Evolutionary conservation across 352 stramenopile species (phyloP).

Genomic region (Phytophthora tentaculata): DNA sequence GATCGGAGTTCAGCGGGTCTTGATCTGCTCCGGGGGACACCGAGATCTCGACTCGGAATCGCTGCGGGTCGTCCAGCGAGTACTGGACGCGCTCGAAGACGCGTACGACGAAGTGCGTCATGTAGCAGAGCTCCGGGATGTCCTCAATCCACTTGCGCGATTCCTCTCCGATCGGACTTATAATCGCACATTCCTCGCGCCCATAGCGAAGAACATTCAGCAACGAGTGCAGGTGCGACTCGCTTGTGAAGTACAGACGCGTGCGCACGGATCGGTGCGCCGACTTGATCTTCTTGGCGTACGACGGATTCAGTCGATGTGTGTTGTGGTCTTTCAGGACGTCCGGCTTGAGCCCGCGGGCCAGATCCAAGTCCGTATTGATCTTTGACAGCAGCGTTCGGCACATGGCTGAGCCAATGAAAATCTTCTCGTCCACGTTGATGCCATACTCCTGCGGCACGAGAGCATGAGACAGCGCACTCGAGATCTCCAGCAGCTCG

Average conservation of each 20-base stretch:
- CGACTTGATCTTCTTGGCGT: conserved; percentile 91
- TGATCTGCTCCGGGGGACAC: conserved; percentile 80
- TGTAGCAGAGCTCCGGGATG: conserved; percentile 98
- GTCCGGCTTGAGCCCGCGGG: conserved; percentile 52
- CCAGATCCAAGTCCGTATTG: conserved; percentile 86
- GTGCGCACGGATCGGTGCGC: conserved; percentile 97
- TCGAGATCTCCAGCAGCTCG: conserved; percentile 95
- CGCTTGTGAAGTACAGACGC: conserved; percentile 99
- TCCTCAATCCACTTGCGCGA: conserved; percentile 89
- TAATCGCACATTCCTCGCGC: conserved; percentile 61
- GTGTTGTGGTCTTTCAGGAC: conserved; percentile 70
- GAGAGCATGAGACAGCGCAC: conserved; percentile 90
- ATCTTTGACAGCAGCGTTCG: conserved; percentile 90
- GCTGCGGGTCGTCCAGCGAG: conserved; percentile 65
- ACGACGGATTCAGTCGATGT: conserved; percentile 83
- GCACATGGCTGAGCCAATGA: conserved; percentile 89
- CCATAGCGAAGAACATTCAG: conserved; percentile 97
- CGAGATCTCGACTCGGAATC: conserved; percentile 88
- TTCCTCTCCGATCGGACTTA: conserved; percentile 68
- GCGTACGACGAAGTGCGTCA: conserved; percentile 99
- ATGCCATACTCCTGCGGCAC: conserved; percentile 92
- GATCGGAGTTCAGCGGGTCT: conserved; percentile 68
- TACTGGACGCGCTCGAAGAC: conserved; percentile 96
- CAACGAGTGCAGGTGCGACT: conserved; percentile 98
- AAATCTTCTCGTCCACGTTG: conserved; percentile 86